These are phyloP conservation scores for Lipomyces sp. DNA, from an alignment of 805 yeast genomes.

Conservation along the genomic window DNA sequence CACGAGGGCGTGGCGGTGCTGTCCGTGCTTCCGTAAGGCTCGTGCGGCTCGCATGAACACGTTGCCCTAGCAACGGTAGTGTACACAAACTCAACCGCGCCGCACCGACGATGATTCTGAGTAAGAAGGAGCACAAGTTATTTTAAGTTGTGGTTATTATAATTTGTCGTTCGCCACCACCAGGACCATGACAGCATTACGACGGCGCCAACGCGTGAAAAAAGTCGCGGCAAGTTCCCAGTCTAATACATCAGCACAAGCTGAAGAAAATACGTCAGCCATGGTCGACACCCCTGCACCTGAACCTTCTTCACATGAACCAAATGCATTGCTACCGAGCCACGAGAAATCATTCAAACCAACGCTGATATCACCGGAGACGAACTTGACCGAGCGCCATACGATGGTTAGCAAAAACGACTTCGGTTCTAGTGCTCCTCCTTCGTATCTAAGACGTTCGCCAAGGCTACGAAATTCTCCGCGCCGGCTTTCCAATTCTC, in stretches of 20 bases:
- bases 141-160: neutral
- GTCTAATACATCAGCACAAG: constrained; percentile 2
- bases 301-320: neutral
- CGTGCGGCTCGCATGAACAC: neutral
- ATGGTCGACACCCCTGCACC: neutral
- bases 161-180: neutral
- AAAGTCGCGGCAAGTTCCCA: neutral
- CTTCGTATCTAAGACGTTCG: constrained; percentile 15
- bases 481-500: neutral
- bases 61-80: constrained; percentile 17
- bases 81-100: constrained; percentile 8
- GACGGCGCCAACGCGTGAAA: constrained; percentile 17
- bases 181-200: constrained; percentile 18
- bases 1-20: neutral
- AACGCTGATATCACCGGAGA: neutral
- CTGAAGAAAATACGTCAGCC: neutral
- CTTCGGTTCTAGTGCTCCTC: constrained; percentile 9
- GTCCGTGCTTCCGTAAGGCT: neutral
- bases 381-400: neutral
- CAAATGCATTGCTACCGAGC: neutral
- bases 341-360: constrained; percentile 9
- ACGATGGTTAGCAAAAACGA: neutral
- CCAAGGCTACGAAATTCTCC: constrained; percentile 10
- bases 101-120: neutral
- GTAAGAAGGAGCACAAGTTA: neutral